Evolutionary conservation across 2,329 filamentous ascomycete species (phyloP).

Genomic region (Cryphonectria japonica): DNA sequence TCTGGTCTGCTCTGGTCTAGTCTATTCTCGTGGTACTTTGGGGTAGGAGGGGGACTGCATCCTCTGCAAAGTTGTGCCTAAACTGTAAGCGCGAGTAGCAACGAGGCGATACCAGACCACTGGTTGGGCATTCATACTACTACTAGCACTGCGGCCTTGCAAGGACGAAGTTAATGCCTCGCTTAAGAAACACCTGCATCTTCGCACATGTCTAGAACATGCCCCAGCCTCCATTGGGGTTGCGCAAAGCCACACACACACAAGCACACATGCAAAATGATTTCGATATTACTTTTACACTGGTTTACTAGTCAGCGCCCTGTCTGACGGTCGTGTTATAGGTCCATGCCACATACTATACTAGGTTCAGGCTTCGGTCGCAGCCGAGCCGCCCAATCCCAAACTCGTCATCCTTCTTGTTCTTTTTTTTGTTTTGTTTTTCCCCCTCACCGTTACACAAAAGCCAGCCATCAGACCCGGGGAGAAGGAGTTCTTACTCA

Average conservation of each 20-base stretch:
- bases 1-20: background rate
- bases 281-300: background rate
- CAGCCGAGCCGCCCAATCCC: conserved; percentile 6
- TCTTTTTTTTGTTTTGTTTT: background rate
- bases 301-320: background rate
- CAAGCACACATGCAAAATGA: background rate
- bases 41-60: background rate
- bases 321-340: background rate
- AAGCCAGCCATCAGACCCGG: background rate
- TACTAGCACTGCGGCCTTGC: background rate
- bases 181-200: background rate
- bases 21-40: too few species aligned
- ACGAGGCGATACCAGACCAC: background rate
- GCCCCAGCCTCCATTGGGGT: background rate
- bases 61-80: background rate
- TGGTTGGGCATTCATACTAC: background rate
- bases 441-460: background rate
- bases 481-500: background rate
- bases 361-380: background rate
- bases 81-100: background rate
- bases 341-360: background rate
- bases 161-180: background rate
- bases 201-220: background rate
- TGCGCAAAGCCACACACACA: background rate
- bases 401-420: background rate